These are phyloP conservation scores for Cicer cuneatum DNA, from an alignment of 306 rosid species.

Conservation along the genomic window DNA sequence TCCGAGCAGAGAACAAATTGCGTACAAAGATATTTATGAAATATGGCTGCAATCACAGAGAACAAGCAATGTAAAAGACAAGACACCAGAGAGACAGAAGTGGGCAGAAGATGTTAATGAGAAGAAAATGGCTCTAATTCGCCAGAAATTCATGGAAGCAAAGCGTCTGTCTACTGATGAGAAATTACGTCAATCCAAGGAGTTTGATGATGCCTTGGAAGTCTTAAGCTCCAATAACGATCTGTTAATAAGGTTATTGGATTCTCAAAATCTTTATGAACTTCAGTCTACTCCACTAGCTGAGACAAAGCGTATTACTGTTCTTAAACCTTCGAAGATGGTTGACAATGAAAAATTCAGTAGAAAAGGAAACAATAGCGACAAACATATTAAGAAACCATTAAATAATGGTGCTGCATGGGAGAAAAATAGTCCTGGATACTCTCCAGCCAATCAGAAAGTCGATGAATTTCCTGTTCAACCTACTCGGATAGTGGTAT, in stretches of 20 bases:
- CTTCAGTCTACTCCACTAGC: conserved; percentile 63
- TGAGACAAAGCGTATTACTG: conserved; percentile 91
- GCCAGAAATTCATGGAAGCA: conserved; percentile 82
- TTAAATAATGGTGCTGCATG: conserved; percentile 51
- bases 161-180: conserved; percentile 84
- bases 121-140: conserved; percentile 77
- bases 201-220: conserved; percentile 86
- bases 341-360: conserved; percentile 58
- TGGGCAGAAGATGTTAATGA: conserved; percentile 59
- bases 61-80: conserved; percentile 57
- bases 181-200: conserved; percentile 79
- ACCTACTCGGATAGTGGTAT: conserved; percentile 93
- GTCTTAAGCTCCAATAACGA: conserved; percentile 89
- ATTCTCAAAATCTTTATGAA: conserved; percentile 76
- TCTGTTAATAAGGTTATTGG: conserved; percentile 71
- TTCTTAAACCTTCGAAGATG: conserved; percentile 90
- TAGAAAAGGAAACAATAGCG: conserved; percentile 56
- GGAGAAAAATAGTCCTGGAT: conserved; percentile 59
- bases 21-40: conserved; percentile 73
- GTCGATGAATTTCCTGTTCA: conserved; percentile 69
- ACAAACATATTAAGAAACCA: conserved; percentile 59
- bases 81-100: conserved; percentile 68
- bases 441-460: conserved; percentile 57
- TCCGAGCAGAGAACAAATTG: conserved; percentile 58
- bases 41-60: conserved; percentile 75